phyloP scores from a whole-genome alignment of 176 grass and related monocot genomes.

The Oryza meridionalis region DNA sequence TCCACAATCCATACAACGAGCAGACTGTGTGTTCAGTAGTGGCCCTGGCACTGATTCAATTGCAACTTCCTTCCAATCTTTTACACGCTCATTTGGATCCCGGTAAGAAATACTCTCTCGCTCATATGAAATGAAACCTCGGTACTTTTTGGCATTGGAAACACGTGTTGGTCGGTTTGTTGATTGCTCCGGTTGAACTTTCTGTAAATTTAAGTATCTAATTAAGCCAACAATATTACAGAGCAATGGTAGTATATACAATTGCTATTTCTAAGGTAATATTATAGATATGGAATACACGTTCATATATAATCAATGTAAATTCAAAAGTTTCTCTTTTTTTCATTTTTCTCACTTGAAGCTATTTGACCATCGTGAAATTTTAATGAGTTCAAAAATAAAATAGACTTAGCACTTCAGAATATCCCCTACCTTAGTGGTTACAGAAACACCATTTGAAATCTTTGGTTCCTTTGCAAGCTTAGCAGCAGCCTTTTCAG shows the following conservation, averaged over 20 bases:
- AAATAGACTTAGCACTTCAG: constrained; percentile 32
- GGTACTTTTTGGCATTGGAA: constrained; percentile 68
- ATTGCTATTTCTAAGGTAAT: constrained; percentile 22
- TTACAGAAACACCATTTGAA: constrained; percentile 58
- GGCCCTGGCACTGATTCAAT: constrained; percentile 84
- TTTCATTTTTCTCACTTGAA: not conserved
- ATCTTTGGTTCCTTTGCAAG: constrained; percentile 56
- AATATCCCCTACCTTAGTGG: constrained; percentile 54
- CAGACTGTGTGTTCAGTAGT: constrained; percentile 87
- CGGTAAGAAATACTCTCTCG: constrained; percentile 83
- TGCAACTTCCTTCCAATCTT: constrained; percentile 94
- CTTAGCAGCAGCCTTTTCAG: constrained; percentile 58
- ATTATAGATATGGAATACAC: not conserved
- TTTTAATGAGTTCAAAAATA: constrained; percentile 8
- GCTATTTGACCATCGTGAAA: not conserved
- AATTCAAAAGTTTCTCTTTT: not conserved
- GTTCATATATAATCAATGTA: constrained; percentile 2
- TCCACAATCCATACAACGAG: constrained; percentile 99
- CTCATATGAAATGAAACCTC: constrained; percentile 91
- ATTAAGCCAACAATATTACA: constrained; percentile 29
- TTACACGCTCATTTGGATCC: constrained; percentile 69
- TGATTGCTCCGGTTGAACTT: constrained; percentile 35
- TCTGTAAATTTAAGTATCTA: constrained; percentile 52
- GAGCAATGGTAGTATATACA: not conserved
- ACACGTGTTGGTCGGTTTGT: constrained; percentile 62